Evolutionary conservation across 2,329 filamentous ascomycete species (phyloP).

Genomic region (Escovopsis sp.): DNA sequence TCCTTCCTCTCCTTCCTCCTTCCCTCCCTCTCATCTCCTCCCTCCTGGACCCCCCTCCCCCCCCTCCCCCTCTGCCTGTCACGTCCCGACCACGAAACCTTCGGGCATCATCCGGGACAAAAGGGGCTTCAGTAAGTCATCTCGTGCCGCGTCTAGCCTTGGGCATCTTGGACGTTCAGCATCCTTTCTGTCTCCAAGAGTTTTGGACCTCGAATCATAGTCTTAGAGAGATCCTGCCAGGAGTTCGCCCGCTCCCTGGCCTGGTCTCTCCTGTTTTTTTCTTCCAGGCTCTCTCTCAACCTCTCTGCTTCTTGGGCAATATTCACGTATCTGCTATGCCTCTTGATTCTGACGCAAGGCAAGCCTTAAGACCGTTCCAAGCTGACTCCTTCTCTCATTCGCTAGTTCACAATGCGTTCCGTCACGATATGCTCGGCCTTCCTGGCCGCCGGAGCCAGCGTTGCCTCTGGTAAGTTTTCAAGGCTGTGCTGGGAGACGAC

Average conservation of each 20-base stretch:
- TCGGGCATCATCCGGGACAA: neutral
- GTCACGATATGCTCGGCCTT: constrained; percentile 29
- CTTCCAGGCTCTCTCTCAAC: constrained; percentile 1
- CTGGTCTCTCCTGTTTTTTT: constrained; percentile 2
- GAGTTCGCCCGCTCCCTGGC: neutral
- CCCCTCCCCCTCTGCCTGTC: neutral
- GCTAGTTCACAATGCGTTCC: constrained; percentile 30
- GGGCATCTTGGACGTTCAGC: constrained; percentile 7
- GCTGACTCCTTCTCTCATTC: constrained; percentile 1
- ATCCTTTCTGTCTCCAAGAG: constrained; percentile 9
- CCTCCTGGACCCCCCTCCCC: neutral
- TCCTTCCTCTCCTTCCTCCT: neutral
- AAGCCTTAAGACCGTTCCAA: neutral
- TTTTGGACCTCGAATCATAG: constrained; percentile 12
- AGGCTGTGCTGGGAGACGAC: neutral
- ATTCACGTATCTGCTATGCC: neutral
- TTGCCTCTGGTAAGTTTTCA: constrained; percentile 26
- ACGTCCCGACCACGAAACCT: neutral
- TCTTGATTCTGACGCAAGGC: neutral
- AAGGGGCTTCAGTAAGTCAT: constrained; percentile 1
- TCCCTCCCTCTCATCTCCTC: neutral
- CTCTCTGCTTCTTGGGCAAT: neutral
- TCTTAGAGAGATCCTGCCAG: constrained; percentile 2
- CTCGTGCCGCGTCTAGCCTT: neutral
- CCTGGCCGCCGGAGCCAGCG: constrained; percentile 24